Evolutionary conservation across 192 early-diverging fungal species (phyloP), one percentile per base, ranked within the genome.

Genomic region (Pilaira anomala): DNA sequence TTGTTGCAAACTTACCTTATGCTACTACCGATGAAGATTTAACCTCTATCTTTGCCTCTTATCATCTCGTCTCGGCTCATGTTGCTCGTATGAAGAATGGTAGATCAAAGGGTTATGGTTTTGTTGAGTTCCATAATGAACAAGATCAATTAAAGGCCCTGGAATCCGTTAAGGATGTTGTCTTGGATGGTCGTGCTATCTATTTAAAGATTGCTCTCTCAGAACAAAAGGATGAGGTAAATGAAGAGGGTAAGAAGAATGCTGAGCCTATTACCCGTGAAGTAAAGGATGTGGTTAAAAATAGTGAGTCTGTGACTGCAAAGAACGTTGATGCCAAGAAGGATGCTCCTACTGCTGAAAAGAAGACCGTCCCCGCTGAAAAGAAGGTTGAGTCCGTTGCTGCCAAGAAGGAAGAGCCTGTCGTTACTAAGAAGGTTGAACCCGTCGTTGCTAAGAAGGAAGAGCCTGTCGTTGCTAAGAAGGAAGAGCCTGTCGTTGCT

Each of bases 51-150:
- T 98, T 99, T 69, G 62, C 77, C 21, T 85, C 71, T 53, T 93
- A 90, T 76, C 80, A 87, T 62, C 80, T 96, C 42, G 75, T 77
- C 9, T 82, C 81, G 42, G 89, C 94, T 18, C 88, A 90, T 65
- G 88, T 99, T 48, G 91, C 97, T 41, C 69, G 73, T 40, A 48
- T 57, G 45, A 76, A 67, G 28, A 75, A 54, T 59, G 90, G 88
- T 25, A 84, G 89, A 50, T 85, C 86, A 75, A 95, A 94, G 81
- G 95, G 95, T 57, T 99, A 90, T 77, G 97, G 95, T 19, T 99
- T 99, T 76, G 90, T 96, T 22, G 92, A 93, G 67, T 81, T 94
- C 54, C 80, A 75, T 21, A 76, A 79, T 67, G 82, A 91, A 58
- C 87, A 68, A 12, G 92, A 95, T 64, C 94, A 96, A 78, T 66